phyloP scores from a whole-genome alignment of 1,139 yeast genomes.

The Magnusiomyces starmeri region DNA sequence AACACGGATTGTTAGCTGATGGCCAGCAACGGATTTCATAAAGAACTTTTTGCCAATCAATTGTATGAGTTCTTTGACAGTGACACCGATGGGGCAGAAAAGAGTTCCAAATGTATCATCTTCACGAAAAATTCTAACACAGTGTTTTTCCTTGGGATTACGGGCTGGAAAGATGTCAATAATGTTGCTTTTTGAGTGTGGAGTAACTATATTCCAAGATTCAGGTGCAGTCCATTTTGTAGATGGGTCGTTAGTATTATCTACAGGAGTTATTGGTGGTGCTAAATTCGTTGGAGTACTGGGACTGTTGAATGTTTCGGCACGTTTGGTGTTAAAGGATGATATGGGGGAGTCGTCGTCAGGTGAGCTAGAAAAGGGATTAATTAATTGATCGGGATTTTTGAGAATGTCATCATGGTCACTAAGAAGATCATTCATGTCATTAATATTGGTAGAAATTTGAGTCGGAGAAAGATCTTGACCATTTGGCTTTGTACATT shows the following conservation, averaged over 20 bases:
- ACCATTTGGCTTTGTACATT: no score
- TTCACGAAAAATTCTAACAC: conserved; percentile 64
- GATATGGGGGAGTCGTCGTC: no score
- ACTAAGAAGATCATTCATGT: no score
- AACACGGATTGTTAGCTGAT: conserved; percentile 69
- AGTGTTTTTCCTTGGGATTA: conserved; percentile 31
- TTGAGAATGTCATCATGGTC: no score
- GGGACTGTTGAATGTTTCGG: no score
- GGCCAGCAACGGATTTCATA: conserved; percentile 59
- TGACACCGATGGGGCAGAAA: conserved; percentile 64
- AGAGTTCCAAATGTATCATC: conserved; percentile 81
- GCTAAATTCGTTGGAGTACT: background rate
- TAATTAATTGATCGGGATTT: no score
- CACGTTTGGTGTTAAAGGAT: no score
- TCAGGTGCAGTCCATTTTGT: conserved; percentile 16
- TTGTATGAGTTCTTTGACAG: conserved; percentile 66
- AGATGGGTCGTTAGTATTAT: conserved; percentile 10
- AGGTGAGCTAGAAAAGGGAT: conserved; percentile 7
- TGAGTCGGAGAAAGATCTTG: no score
- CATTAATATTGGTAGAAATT: no score
- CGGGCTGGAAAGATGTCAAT: conserved; percentile 7
- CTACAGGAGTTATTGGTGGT: background rate
- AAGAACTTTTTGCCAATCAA: conserved; percentile 71
- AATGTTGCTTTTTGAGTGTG: conserved; percentile 8
- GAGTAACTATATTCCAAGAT: conserved; percentile 16